These are phyloP conservation scores for Mycena maculata DNA, from an alignment of 768 basidiomycete genomes.

Conservation along the genomic window DNA sequence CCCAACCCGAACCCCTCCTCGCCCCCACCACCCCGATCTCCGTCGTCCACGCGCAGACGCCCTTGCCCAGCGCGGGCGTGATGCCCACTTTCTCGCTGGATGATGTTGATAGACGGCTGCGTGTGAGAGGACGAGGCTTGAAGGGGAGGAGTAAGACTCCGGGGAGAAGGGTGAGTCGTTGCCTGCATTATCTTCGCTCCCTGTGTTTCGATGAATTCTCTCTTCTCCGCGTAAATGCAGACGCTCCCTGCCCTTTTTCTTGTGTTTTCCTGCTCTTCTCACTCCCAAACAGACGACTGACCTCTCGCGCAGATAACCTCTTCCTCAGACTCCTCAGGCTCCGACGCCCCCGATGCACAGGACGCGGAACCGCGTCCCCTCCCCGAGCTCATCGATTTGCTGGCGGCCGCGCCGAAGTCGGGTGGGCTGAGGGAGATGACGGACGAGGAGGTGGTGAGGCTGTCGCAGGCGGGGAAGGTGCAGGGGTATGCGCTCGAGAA, in stretches of 20 bases:
- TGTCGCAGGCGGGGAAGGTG: conserved; percentile 93
- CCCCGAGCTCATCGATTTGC: conserved; percentile 83
- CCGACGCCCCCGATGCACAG: too few species aligned
- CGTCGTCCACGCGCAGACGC: conserved; percentile 29
- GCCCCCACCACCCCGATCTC: not conserved
- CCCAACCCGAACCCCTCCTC: too few species aligned
- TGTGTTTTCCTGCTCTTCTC: too few species aligned
- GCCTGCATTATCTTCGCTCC: too few species aligned
- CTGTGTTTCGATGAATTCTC: too few species aligned
- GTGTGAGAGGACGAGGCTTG: conserved; percentile 43
- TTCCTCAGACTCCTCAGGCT: too few species aligned
- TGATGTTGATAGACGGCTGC: conserved; percentile 64
- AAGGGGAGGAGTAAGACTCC: conserved; percentile 21
- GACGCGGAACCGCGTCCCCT: conserved; percentile 75
- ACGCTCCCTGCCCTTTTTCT: too few species aligned
- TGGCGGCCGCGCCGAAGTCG: conserved; percentile 77
- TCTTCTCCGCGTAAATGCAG: too few species aligned
- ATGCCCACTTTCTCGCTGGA: conserved; percentile 62
- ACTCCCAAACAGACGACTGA: too few species aligned
- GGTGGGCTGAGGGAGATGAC: conserved; percentile 73
- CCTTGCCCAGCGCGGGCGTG: conserved; percentile 18
- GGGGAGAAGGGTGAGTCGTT: conserved; percentile 6
- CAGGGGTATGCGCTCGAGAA: conserved; percentile 97
- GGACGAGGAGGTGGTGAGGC: conserved; percentile 92
- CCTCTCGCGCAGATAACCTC: too few species aligned